Evolutionary conservation across 2,329 filamentous ascomycete species (phyloP).

Genomic region (Conoideocrella luteorostrata): DNA sequence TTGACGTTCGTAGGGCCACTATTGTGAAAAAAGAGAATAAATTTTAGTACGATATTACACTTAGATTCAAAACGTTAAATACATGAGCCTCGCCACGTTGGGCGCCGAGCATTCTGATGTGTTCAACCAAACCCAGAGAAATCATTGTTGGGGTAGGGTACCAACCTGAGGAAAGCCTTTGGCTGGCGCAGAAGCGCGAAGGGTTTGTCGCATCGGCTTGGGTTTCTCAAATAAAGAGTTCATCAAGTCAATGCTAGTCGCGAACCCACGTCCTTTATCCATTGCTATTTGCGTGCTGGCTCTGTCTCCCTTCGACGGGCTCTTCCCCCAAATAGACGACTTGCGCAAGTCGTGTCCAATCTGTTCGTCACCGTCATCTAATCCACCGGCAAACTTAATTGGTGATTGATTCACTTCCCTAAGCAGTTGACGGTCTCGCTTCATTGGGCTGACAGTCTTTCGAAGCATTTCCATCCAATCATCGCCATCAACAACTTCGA

Average conservation of each 20-base stretch:
- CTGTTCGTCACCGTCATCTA: constrained; percentile 28
- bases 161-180: constrained; percentile 86
- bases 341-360: constrained; percentile 41
- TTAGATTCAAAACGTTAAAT: constrained; percentile 21
- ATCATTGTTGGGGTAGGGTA: constrained; percentile 36
- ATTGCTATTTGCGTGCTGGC: constrained; percentile 25
- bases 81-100: neutral
- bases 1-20: constrained; percentile 85
- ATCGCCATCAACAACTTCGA: constrained; percentile 62
- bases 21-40: constrained; percentile 28
- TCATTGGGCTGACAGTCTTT: constrained; percentile 88
- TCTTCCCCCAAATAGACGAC: constrained; percentile 30
- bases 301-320: constrained; percentile 21
- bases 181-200: constrained; percentile 43
- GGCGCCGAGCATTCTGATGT: constrained; percentile 17
- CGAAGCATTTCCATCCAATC: constrained; percentile 93
- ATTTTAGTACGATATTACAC: constrained; percentile 32
- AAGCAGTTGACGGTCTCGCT: constrained; percentile 76
- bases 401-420: constrained; percentile 53
- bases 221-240: constrained; percentile 82
- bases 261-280: constrained; percentile 60
- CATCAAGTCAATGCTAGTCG: constrained; percentile 91
- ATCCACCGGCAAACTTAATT: constrained; percentile 19
- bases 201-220: constrained; percentile 49
- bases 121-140: constrained; percentile 21